phyloP scores from a whole-genome alignment of 1,284 basidiomycete species.

The Violaceomyces palustris region DNA sequence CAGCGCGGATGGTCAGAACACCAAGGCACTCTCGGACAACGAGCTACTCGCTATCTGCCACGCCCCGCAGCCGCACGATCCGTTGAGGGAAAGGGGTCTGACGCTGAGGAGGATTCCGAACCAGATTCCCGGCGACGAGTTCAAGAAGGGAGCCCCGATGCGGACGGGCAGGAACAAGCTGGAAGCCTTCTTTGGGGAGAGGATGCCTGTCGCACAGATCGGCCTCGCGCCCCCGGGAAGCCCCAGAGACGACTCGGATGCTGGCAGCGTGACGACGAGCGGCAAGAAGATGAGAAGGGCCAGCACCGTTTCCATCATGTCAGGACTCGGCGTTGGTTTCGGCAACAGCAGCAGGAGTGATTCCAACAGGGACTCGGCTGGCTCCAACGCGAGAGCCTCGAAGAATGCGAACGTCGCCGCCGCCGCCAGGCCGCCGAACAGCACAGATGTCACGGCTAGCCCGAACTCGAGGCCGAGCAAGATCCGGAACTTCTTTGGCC shows the following conservation, averaged over 20 bases:
- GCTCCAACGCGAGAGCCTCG: neutral
- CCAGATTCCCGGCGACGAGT: constrained; percentile 25
- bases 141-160: constrained; percentile 12
- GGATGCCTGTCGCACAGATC: constrained; percentile 34
- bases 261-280: constrained; percentile 28
- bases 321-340: constrained; percentile 63
- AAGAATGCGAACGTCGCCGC: constrained; percentile 9
- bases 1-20: constrained; percentile 40
- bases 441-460: constrained; percentile 3
- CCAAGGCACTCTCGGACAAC: constrained; percentile 51
- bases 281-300: constrained; percentile 78
- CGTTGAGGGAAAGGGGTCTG: constrained; percentile 73
- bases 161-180: constrained; percentile 53
- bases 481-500: constrained; percentile 94
- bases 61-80: constrained; percentile 70
- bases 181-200: constrained; percentile 63
- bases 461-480: constrained; percentile 50
- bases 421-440: constrained; percentile 3
- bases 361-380: neutral
- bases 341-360: constrained; percentile 13
- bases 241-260: constrained; percentile 27
- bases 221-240: constrained; percentile 33
- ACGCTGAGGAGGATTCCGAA: constrained; percentile 57
- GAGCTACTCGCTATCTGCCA: constrained; percentile 82
- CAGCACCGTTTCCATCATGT: constrained; percentile 87